Base-by-base conservation (phyloP, 2,329 filamentous ascomycete species). In the Aureobasidium sp. region DNA sequence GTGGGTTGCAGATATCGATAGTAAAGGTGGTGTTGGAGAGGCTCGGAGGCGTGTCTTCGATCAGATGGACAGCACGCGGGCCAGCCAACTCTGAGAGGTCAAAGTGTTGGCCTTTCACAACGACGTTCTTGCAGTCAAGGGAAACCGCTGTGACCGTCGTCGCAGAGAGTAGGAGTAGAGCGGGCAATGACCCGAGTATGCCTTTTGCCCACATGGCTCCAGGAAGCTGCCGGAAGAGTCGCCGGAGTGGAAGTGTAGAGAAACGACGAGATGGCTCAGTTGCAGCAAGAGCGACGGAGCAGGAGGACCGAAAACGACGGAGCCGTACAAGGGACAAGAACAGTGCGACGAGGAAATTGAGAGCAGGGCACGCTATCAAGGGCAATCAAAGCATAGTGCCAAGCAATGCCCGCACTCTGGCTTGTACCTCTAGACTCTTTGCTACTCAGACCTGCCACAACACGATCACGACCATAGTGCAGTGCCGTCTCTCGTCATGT, bases 11-110 rank as follows among this genome's bases (percentile, higher is more conserved):
- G 53, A 95, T 79, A 69, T 95, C 88, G 62, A 95, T 71, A 0
- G 89, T 92, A 73, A 91, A 95, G 47, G 90, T 93, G 30, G 86
- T 90, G 73, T 94, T 94, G 63, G 78, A 79, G 32, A 83, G 77
- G 16, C 79, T 78, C 16, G 78, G 80, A 25, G 80, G 79, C 8
- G 69, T 69, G 5, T 72, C 69, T 15, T 77, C 71, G 65, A 79
- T 77, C 67, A 78, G 79, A 69, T 90, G 80, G 41, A 91, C 85
- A 0, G 85, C 83, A 71, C 88, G 87, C 37, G 87, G 86, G 1
- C 88, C 89, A 6, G 76, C 78, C 8, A 92, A 81, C 65, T 79
- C 73, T 30, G 77, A 77, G 34, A 93, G 77, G 73, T 91, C 80
- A 73, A 88, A 92, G 34, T 76, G 79, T 63, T 83, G 78, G 29